A percentile compares a stretch with the other conserved stretches of the same genome.
phyloP scores from a whole-genome alignment of 306 rosid genomes.

The Cicer cuneatum region DNA sequence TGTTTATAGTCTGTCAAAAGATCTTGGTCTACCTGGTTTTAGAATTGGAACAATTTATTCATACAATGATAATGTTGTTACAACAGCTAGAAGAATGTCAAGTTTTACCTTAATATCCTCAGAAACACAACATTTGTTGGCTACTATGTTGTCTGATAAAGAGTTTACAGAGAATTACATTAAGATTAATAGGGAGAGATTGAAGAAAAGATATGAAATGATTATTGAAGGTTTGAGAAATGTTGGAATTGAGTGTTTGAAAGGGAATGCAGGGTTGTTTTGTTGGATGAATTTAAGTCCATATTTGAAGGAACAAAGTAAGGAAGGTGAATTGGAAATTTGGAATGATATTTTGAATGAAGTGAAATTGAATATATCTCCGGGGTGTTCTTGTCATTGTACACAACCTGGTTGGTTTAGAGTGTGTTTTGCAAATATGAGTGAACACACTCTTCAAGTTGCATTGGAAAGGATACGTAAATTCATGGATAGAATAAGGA shows the following conservation, averaged over 20 bases:
- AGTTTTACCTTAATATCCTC: constrained; percentile 91
- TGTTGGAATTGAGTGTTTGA: constrained; percentile 77
- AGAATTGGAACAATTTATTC: constrained; percentile 86
- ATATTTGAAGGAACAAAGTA: constrained; percentile 55
- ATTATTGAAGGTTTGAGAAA: constrained; percentile 66
- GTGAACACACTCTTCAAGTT: constrained; percentile 64
- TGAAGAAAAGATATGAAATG: constrained; percentile 73
- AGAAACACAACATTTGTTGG: constrained; percentile 80
- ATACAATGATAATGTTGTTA: constrained; percentile 84
- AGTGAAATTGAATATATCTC: constrained; percentile 81
- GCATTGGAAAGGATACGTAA: constrained; percentile 70
- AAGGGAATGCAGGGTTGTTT: constrained; percentile 88
- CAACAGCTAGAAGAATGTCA: constrained; percentile 88
- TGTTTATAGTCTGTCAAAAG: constrained; percentile 91
- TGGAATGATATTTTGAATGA: constrained; percentile 67
- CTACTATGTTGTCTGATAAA: constrained; percentile 70
- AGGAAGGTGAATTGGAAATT: constrained; percentile 67
- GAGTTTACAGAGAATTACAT: constrained; percentile 65
- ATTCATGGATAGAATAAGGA: constrained; percentile 56
- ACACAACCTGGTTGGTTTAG: constrained; percentile 95
- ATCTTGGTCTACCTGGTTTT: constrained; percentile 93
- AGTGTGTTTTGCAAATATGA: constrained; percentile 94
- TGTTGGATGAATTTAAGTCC: constrained; percentile 92
- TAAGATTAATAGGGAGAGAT: constrained; percentile 65
- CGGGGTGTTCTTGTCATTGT: constrained; percentile 92